Conservation (phyloP, 1,284 basidiomycete species). For the Trametes polyzona region DNA sequence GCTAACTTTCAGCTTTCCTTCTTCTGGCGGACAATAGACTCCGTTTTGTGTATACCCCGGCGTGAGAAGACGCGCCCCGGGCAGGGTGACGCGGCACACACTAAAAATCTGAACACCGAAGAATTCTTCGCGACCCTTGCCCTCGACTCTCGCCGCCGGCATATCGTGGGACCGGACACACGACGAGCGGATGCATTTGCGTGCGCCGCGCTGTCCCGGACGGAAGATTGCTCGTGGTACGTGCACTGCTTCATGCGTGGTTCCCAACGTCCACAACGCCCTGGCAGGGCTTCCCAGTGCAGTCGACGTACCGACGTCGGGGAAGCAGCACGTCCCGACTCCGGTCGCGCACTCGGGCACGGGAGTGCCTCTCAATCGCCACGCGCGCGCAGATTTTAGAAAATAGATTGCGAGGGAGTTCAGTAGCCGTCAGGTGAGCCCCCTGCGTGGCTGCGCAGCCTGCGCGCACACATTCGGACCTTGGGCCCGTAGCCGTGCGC, state of each 20-base stretch:
- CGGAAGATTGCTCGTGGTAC: too few relatives aligned
- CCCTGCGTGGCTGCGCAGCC: neutral
- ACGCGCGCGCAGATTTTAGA: too few relatives aligned
- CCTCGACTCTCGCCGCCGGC: neutral
- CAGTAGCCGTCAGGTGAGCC: slow-evolving; percentile 19
- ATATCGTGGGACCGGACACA: neutral
- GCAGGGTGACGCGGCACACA: neutral
- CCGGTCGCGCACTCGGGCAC: neutral
- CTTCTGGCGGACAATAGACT: slow-evolving; percentile 1
- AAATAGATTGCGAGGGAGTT: neutral
- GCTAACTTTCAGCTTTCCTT: neutral
- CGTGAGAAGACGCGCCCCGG: neutral
- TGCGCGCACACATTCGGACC: too few relatives aligned
- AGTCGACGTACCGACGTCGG: too few relatives aligned
- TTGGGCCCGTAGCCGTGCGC: too few relatives aligned
- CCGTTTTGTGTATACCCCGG: neutral
- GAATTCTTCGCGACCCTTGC: neutral
- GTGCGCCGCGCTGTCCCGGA: too few relatives aligned
- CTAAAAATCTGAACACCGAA: neutral
- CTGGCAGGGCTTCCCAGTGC: too few relatives aligned
- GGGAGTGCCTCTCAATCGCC: too few relatives aligned
- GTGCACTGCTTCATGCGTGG: neutral
- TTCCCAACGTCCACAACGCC: too few relatives aligned
- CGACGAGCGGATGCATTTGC: neutral
- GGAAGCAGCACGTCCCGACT: neutral